Percentiles rank a stretch among this genome's conserved stretches.
These are phyloP conservation scores for Penicillium sp. DNA, from an alignment of 2,329 filamentous ascomycete species.

Conservation along the genomic window DNA sequence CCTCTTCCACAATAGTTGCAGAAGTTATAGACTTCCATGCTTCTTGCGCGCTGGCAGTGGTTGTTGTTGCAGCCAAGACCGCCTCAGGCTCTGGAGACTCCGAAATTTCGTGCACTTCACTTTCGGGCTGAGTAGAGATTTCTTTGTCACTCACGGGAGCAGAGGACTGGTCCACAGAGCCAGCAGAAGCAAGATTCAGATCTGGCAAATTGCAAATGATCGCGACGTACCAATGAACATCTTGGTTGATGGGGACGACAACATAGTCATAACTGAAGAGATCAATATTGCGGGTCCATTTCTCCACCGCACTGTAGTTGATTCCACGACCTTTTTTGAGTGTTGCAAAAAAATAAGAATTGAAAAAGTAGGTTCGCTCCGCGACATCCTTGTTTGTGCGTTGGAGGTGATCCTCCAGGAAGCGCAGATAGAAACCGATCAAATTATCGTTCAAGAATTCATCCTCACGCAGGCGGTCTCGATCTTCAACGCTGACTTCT, in stretches of 20 bases:
- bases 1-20: neutral
- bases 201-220: constrained; percentile 87
- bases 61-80: neutral
- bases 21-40: neutral
- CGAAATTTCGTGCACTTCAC: constrained; percentile 27
- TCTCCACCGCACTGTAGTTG: constrained; percentile 81
- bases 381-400: constrained; percentile 56
- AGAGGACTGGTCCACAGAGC: neutral
- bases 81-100: constrained; percentile 19
- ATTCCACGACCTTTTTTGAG: constrained; percentile 66
- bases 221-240: constrained; percentile 87
- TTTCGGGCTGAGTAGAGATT: constrained; percentile 9
- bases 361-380: constrained; percentile 80
- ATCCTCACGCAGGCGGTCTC: constrained; percentile 75
- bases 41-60: neutral
- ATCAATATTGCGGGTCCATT: constrained; percentile 85
- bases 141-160: constrained; percentile 8
- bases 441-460: constrained; percentile 92
- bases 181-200: constrained; percentile 40
- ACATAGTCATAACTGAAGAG: constrained; percentile 85
- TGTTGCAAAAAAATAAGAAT: constrained; percentile 85
- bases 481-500: constrained; percentile 46
- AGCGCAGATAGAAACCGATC: constrained; percentile 82
- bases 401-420: constrained; percentile 64
- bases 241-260: constrained; percentile 87